These are phyloP conservation scores for Daldinia grandis DNA, from an alignment of 495 filamentous ascomycete genomes.

Conservation along the genomic window DNA sequence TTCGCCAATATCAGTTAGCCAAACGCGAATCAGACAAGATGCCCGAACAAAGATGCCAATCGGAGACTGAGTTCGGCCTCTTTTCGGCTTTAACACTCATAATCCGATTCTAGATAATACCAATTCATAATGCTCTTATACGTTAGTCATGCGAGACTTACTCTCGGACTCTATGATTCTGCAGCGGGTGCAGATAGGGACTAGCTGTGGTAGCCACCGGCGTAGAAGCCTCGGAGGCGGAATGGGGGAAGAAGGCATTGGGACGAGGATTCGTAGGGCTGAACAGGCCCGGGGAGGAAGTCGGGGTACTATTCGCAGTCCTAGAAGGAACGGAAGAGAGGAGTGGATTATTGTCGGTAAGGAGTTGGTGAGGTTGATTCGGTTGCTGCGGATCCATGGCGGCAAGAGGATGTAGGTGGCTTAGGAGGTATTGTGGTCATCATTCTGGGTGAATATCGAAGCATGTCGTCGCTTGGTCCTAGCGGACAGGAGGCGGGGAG, in stretches of 20 bases:
- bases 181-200: constrained; percentile 70
- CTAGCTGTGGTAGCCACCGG: constrained; percentile 55
- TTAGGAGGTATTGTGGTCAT: constrained; percentile 42
- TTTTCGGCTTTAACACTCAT: not conserved
- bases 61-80: constrained; percentile 9
- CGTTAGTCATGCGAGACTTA: constrained; percentile 44
- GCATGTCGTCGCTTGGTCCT: constrained; percentile 45
- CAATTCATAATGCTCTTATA: not conserved
- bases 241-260: constrained; percentile 47
- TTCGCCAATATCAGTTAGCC: constrained; percentile 14
- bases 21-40: not conserved
- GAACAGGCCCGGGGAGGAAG: constrained; percentile 74
- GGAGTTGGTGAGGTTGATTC: constrained; percentile 46
- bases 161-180: constrained; percentile 69
- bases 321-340: constrained; percentile 44
- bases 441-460: constrained; percentile 46
- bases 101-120: not conserved
- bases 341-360: constrained; percentile 48
- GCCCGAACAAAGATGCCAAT: constrained; percentile 1
- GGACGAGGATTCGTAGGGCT: constrained; percentile 57
- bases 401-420: constrained; percentile 34
- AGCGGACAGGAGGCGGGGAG: constrained; percentile 42
- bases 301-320: constrained; percentile 71
- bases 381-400: constrained; percentile 48
- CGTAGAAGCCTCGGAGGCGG: constrained; percentile 58